These are phyloP conservation scores for Groenewaldozyma tartarivorans DNA, from an alignment of 805 yeast species.

Conservation along the genomic window DNA sequence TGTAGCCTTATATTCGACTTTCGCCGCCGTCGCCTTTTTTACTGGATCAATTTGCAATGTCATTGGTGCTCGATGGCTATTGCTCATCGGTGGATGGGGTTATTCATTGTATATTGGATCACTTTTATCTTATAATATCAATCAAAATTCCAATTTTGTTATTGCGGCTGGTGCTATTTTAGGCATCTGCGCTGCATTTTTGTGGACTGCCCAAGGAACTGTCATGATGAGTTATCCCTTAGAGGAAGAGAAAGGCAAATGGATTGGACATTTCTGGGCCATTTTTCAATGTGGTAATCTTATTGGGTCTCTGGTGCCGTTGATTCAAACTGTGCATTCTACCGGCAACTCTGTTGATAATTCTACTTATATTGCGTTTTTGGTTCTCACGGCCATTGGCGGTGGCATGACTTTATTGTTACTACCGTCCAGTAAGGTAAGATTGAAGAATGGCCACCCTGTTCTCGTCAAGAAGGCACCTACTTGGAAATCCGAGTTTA, in stretches of 20 bases:
- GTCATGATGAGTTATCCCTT: slow-evolving; percentile 50
- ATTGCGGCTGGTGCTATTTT: slow-evolving; percentile 49
- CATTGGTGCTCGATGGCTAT: slow-evolving; percentile 35
- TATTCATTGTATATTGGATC: slow-evolving; percentile 39
- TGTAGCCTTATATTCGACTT: slow-evolving; percentile 45
- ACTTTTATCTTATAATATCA: slow-evolving; percentile 35
- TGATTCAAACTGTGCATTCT: slow-evolving; percentile 36
- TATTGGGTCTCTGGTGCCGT: slow-evolving; percentile 49
- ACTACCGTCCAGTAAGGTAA: slow-evolving; percentile 42
- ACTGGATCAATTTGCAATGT: slow-evolving; percentile 46
- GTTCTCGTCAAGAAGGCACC: slow-evolving; percentile 40
- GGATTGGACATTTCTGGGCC: slow-evolving; percentile 48
- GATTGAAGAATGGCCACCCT: slow-evolving; percentile 40
- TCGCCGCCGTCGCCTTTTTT: slow-evolving; percentile 48
- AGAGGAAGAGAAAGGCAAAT: slow-evolving; percentile 43
- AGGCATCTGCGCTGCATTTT: slow-evolving; percentile 44
- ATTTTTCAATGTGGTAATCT: slow-evolving; percentile 56
- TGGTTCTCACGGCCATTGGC: slow-evolving; percentile 43
- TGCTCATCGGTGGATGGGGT: slow-evolving; percentile 38
- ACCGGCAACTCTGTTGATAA: slow-evolving; percentile 31
- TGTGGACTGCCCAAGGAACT: slow-evolving; percentile 54
- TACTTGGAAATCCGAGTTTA: slow-evolving; percentile 36
- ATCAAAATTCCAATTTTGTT: slow-evolving; percentile 40
- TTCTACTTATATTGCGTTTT: slow-evolving; percentile 46
- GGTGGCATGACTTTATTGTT: slow-evolving; percentile 35